Evolutionary conservation across 305 asterid genomes (phyloP), one percentile per base, ranked within the genome.

Genomic region (Euphrasia arctica): DNA sequence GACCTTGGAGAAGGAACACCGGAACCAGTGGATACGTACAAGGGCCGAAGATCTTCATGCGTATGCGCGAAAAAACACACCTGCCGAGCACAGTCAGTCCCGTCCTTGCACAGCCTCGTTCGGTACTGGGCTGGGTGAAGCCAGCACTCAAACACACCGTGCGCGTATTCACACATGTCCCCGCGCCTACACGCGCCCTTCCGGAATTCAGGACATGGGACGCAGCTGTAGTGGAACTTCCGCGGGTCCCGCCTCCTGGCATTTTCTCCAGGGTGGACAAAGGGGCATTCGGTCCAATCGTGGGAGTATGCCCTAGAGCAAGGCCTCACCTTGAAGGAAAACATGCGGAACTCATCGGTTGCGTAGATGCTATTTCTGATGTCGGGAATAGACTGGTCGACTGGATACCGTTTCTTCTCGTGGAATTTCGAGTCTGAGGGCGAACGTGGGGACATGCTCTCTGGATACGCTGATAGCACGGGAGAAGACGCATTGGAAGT

Each of bases 111-210:
- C 11, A 89, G 78, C 41, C 93, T 75, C 2, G 95, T 89, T 9
- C 95, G 77, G 62, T 89, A 89, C 70, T 86, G 96, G 11, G 96
- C 96, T 11, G 96, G 96, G 72, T 89, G 96, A 27, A 89, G 80
- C 96, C 96, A 89, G 81, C 95, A 83, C 66, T 89, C 96, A 32
- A 89, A 89, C 63, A 89, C 96, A 6, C 96, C 96, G 68, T 89
- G 96, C 28, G 95, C 96, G 66, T 89, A 89, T 66, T 86, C 96
- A 18, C 96, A 89, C 87, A 87, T 83, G 77, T 89, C 93, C 15
- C 96, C 96, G 58, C 95, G 79, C 71, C 89, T 72, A 63, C 96
- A 89, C 4, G 89, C 76, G 43, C 93, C 96, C 81, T 85, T 89
- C 2, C 92, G 83, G 58, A 86, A 86, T 64, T 89, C 95, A 13